Evolutionary conservation across 768 basidiomycete genomes (phyloP).

Genomic region (Suillus cothurnatus): DNA sequence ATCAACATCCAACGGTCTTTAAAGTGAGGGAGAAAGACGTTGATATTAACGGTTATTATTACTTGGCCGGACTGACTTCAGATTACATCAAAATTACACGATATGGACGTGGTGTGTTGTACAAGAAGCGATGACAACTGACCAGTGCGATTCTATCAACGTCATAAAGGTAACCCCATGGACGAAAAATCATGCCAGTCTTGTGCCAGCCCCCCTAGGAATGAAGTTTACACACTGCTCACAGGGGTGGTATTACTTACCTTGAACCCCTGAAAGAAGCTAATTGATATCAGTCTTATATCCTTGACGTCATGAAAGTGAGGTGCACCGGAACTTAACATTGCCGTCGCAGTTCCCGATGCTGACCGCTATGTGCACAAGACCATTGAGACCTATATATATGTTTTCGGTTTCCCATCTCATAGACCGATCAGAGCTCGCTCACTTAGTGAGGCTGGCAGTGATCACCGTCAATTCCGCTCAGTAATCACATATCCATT

Average conservation of each 20-base stretch:
- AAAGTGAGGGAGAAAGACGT: not conserved
- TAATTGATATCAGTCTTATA: not conserved
- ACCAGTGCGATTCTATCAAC: not conserved
- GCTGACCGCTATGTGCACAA: not conserved
- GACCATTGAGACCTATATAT: not conserved
- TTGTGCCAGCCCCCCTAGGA: not conserved
- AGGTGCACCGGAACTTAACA: not conserved
- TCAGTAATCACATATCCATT: not conserved
- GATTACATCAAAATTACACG: not conserved
- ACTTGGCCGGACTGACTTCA: not conserved
- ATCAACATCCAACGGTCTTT: not conserved
- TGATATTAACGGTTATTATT: not conserved
- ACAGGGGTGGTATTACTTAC: not conserved
- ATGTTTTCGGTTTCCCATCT: not conserved
- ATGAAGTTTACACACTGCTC: not conserved
- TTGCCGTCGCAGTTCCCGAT: not conserved
- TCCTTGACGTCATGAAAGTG: not conserved
- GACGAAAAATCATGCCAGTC: not conserved
- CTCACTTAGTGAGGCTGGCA: not conserved
- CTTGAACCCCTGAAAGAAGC: not conserved
- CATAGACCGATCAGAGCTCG: not conserved
- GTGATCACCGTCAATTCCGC: not conserved
- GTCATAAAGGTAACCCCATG: not conserved
- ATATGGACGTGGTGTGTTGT: not conserved
- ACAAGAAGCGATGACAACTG: not conserved